Evolutionary conservation across 169 alveolate genomes (phyloP).

Genomic region (Cyclospora cayetanensis): DNA sequence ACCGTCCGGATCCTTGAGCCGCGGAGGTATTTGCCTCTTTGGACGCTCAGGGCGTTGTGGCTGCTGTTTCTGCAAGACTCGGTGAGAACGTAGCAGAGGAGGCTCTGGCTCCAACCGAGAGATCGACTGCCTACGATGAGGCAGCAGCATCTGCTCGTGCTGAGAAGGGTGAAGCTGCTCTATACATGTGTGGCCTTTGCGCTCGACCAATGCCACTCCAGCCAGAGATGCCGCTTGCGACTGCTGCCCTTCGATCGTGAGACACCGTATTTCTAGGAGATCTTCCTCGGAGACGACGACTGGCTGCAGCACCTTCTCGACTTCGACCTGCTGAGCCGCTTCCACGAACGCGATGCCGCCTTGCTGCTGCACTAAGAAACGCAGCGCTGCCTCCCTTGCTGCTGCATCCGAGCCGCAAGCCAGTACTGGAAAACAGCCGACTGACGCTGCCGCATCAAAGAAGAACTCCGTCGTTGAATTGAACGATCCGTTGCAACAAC

Average conservation of each 20-base stretch:
- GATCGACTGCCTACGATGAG: not conserved
- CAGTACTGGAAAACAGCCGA: constrained; percentile 4
- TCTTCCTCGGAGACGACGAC: not conserved
- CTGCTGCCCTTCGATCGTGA: not conserved
- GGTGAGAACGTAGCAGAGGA: not conserved
- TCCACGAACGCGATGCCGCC: constrained; percentile 3
- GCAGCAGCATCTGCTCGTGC: constrained; percentile 3
- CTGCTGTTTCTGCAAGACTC: constrained; percentile 32
- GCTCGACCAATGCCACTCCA: not conserved
- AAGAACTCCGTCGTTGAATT: too few species aligned
- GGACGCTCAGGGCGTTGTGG: constrained; percentile 2
- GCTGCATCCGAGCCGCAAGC: constrained; percentile 9
- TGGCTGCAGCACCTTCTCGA: constrained; percentile 30
- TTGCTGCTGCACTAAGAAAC: constrained; percentile 11
- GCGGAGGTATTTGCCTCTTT: constrained; percentile 36
- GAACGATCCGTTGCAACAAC: not conserved
- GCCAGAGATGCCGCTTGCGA: not conserved
- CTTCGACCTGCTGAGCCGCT: not conserved
- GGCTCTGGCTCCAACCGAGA: not conserved
- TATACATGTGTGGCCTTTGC: not conserved
- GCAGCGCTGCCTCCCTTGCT: constrained; percentile 40
- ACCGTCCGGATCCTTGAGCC: constrained; percentile 6
- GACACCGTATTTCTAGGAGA: not conserved
- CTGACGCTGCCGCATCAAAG: not conserved
- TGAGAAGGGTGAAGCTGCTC: not conserved